Conservation (phyloP, 2,329 filamentous ascomycete genomes). For the Penicillium sp. region DNA sequence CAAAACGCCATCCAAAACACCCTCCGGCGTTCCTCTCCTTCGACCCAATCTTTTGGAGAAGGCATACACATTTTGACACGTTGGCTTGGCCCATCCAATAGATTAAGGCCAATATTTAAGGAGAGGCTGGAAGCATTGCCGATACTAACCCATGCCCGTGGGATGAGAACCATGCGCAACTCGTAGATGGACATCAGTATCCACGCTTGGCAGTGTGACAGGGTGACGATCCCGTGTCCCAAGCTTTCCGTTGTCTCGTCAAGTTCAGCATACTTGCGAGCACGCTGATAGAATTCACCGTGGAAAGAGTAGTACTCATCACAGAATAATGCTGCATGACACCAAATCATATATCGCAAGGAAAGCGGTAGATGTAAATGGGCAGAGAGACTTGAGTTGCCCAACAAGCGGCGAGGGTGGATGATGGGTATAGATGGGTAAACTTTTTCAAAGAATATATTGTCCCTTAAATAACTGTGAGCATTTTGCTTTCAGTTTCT, state of each 20-base stretch:
- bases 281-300: conserved; percentile 71
- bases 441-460: not conserved
- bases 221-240: conserved; percentile 82
- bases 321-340: not conserved
- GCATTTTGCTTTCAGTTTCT: not conserved
- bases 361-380: not conserved
- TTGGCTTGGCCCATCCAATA: conserved; percentile 59
- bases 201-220: conserved; percentile 85
- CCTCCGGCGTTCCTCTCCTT: conserved; percentile 83
- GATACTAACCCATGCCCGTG: conserved; percentile 66
- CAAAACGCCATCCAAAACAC: conserved; percentile 96
- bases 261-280: conserved; percentile 89
- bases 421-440: not conserved
- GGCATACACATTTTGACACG: conserved; percentile 89
- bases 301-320: not conserved
- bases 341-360: not conserved
- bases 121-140: not conserved
- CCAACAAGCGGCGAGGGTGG: not conserved
- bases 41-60: conserved; percentile 87
- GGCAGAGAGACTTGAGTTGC: not conserved
- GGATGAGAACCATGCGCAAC: conserved; percentile 97
- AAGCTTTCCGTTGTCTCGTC: conserved; percentile 62
- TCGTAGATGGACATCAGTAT: conserved; percentile 78
- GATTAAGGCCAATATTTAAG: not conserved
- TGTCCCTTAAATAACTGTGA: not conserved